Conservation (phyloP, 306 rosid genomes). For the Quercus suber region DNA sequence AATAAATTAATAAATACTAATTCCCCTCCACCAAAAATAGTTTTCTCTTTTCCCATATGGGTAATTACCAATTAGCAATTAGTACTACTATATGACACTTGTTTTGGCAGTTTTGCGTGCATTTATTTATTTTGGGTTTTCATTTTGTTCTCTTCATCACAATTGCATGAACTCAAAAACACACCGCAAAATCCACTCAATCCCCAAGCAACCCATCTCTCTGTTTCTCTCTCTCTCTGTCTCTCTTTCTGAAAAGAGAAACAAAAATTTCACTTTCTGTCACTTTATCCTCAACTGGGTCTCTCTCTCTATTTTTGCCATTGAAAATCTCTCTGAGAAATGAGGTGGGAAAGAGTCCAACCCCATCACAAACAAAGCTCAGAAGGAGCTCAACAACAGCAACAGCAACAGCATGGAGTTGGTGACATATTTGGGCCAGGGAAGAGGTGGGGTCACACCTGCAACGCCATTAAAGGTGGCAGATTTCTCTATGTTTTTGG, state of each 20-base stretch:
- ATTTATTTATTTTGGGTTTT: not conserved
- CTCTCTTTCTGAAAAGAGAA: not conserved
- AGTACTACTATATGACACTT: not conserved
- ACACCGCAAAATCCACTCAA: slow-evolving; percentile 25
- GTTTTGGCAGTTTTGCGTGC: not conserved
- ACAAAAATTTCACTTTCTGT: not conserved
- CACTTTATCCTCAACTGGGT: slow-evolving; percentile 30
- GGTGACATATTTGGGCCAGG: slow-evolving; percentile 73
- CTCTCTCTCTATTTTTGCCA: not conserved
- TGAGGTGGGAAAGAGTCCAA: slow-evolving; percentile 93
- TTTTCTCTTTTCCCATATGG: not conserved
- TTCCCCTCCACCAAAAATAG: not conserved
- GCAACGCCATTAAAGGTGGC: slow-evolving; percentile 93
- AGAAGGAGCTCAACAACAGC: slow-evolving; percentile 24
- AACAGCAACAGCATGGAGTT: not conserved
- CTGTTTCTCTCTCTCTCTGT: not conserved
- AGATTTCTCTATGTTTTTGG: slow-evolving; percentile 84
- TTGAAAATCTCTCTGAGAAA: slow-evolving; percentile 35
- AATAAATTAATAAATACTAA: not conserved
- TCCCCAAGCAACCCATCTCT: slow-evolving; percentile 7
- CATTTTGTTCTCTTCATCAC: not conserved
- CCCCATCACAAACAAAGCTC: slow-evolving; percentile 41
- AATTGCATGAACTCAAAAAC: slow-evolving; percentile 34
- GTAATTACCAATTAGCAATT: no score
- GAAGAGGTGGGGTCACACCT: slow-evolving; percentile 98